phyloP scores from a whole-genome alignment of 257 asterid genomes.

The Gentiana straminea region DNA sequence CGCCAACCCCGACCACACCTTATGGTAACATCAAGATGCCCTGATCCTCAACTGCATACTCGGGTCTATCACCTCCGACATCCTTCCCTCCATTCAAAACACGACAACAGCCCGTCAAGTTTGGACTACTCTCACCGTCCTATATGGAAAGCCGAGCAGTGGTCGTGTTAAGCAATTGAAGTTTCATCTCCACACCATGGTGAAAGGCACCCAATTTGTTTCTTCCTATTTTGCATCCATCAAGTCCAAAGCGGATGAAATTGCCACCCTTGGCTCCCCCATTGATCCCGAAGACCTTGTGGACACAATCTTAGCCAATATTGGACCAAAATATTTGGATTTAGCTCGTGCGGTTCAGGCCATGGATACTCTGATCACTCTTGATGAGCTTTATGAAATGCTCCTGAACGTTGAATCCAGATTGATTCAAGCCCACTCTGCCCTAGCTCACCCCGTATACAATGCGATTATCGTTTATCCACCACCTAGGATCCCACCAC shows the following conservation, averaged over 20 bases:
- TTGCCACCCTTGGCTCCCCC: not conserved
- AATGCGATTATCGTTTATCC: too few relatives aligned
- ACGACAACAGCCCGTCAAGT: not conserved
- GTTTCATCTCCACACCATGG: too few relatives aligned
- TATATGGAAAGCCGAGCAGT: not conserved
- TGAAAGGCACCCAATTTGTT: not conserved
- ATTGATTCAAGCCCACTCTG: too few relatives aligned
- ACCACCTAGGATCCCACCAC: too few relatives aligned
- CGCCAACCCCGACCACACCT: not conserved
- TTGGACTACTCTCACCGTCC: not conserved
- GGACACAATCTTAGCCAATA: not conserved
- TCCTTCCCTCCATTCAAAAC: not conserved
- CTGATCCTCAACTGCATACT: not conserved
- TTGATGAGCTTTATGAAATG: not conserved
- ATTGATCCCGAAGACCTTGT: constrained; percentile 3
- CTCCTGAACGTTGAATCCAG: not conserved
- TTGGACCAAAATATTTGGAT: not conserved
- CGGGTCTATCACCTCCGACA: not conserved
- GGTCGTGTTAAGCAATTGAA: not conserved
- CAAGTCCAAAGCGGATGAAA: not conserved
- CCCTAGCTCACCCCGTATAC: too few relatives aligned
- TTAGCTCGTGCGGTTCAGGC: not conserved
- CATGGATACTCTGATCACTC: not conserved
- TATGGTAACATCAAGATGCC: not conserved
- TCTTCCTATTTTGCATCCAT: not conserved